Evolutionary conservation across 139 green algal genomes (phyloP), one percentile per base, ranked within the genome.

Genomic region (Nannochloris sp.): DNA sequence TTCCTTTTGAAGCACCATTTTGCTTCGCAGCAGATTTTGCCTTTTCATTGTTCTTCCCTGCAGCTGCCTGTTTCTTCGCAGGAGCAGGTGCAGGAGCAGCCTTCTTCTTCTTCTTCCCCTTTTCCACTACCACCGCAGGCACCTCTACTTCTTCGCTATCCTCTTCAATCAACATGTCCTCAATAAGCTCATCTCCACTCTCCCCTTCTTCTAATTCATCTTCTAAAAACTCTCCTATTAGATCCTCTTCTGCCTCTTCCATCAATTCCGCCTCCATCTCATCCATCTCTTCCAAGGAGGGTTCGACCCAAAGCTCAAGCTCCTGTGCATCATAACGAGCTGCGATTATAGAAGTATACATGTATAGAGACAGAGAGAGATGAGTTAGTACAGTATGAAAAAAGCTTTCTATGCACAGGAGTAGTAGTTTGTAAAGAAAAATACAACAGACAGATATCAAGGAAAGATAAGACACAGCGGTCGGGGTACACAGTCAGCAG

Each of bases 301-400:
- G 79, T 69, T 90, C 84, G 14, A 81, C 69, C 57, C 76, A 65
- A 4, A 90, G 61, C 59, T 88, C 84, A 31, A 73, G 64, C 63
- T 87, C 23, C 61, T 90, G 83, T 0, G 56, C 42, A 6, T 75
- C 33, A 39, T 84, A 90, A 4, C 73, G 72, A 42, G 81, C 81
- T 87, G 77, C 54, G 74, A 27, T 53, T n/a, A 53, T n/a, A 53
- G 44, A 19, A 53, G 24, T 6, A 53, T 53, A 19, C 44, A n/a
- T 13, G 6, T 53, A 19, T 53, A 27, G 1, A 1, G 23, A 27
- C 10, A 27, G 44, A 53, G 23, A 19, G 44, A 8, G 44, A 53
- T 53, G 44, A 27, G 19, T 53, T 53, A 27, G 23, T 13, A 27
- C 85, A 0, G 58, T 51, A 5, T 80, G 44, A 47, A 87, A 91